Evolutionary conservation across 768 basidiomycete genomes (phyloP), one percentile per base, ranked within the genome.

Genomic region (Zangia roseola): DNA sequence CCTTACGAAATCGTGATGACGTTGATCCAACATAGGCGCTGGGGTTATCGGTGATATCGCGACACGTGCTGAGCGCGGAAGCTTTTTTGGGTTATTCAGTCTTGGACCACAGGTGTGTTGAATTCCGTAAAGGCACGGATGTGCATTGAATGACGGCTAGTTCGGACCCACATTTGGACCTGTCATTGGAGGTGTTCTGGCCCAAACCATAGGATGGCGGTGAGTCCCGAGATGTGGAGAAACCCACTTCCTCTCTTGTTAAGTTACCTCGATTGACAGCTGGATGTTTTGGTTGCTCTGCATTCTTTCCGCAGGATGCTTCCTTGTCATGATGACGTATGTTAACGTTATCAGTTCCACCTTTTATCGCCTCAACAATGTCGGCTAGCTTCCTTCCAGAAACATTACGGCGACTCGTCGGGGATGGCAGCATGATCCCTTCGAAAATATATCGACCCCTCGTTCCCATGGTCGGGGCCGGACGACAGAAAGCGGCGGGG

Each of bases 1-100:
- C n/a, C n/a, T 30, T 24, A 14, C 7, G 14, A 5, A 50, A 37
- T 6, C 28, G 25, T 33, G 39, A 4, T 34, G n/a, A 17, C 19
- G 31, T 43, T 51, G 13, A 60, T 10, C 19, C 13, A 24, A 33
- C 23, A 33, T 54, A 82, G 84, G 84, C 44, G 82, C 86, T 28
- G 91, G 91, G 6, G 81, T 88, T 6, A 78, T 94, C 47, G 81
- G 81, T 2, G 91, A 94, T 61, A 85, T 94, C 23, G 79, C 88
- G 6, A 77, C 77, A 2, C 82, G 80, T 0, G 75, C 78, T 31
- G 89, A 93, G 67, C 72, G 91, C 30, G 91, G 87, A 16, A 78
- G 82, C 7, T 90, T 84, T 67, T 77, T 83, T 47, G 91, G 89
- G 3, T 42, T 88, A 8, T 88, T 81, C 64, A 74, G 68, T 30